Percentiles rank a stretch among this genome's conserved stretches.
Conservation (phyloP, 2,329 filamentous ascomycete genomes). For the Pseudogymnoascus sp. region DNA sequence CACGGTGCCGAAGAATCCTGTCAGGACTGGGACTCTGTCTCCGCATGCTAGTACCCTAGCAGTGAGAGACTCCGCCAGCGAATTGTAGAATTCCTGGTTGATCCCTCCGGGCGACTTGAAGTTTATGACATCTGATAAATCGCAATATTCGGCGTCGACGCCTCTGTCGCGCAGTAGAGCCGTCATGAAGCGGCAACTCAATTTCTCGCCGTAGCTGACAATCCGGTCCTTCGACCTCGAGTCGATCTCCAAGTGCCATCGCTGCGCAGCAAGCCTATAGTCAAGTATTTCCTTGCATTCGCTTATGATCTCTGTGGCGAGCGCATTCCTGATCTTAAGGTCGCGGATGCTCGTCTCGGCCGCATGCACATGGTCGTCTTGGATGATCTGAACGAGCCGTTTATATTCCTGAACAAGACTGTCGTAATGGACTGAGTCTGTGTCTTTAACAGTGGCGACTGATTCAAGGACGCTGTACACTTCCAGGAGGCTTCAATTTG, state of each 20-base stretch:
- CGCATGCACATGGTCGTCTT: slow-evolving; percentile 70
- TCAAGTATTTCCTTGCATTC: slow-evolving; percentile 78
- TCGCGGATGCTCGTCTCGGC: slow-evolving; percentile 57
- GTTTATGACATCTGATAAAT: slow-evolving; percentile 75
- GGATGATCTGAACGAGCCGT: slow-evolving; percentile 71
- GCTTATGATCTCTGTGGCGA: slow-evolving; percentile 60
- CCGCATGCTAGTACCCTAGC: slow-evolving; percentile 59
- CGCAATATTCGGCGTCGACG: slow-evolving; percentile 81
- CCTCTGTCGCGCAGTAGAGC: slow-evolving; percentile 72
- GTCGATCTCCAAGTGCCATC: slow-evolving; percentile 68
- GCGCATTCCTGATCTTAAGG: slow-evolving; percentile 46
- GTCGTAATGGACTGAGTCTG: slow-evolving; percentile 44
- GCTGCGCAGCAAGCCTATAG: slow-evolving; percentile 57
- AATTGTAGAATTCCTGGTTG: slow-evolving; percentile 62
- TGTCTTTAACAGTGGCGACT: slow-evolving; percentile 46
- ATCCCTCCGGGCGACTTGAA: slow-evolving; percentile 52
- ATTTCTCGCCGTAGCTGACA: slow-evolving; percentile 89
- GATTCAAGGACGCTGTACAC: slow-evolving; percentile 51
- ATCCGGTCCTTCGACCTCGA: slow-evolving; percentile 77
- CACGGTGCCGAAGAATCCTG: slow-evolving; percentile 91
- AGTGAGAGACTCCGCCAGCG: slow-evolving; percentile 52
- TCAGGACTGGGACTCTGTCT: slow-evolving; percentile 67
- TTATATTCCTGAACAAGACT: slow-evolving; percentile 56
- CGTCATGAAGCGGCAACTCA: slow-evolving; percentile 89
- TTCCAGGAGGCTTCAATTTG: slow-evolving; percentile 39